Evolutionary conservation across 1,139 yeast genomes (phyloP), one percentile per base, ranked within the genome.

Genomic region (Sugiyamaella grinbergsii): DNA sequence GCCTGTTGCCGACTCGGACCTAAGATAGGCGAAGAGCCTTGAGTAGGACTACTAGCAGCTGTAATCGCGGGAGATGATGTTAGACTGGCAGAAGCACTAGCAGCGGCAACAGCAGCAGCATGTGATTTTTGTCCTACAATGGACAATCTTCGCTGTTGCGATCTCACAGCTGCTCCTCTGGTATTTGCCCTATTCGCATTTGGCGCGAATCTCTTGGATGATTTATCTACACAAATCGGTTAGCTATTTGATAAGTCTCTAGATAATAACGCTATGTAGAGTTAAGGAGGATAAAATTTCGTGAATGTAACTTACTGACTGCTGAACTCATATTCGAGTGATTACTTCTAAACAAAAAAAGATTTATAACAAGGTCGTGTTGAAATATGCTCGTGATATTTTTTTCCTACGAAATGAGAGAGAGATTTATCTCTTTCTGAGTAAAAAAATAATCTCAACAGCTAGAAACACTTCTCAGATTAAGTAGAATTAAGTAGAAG

Each of bases 321-420:
- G 60, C 69, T 24, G 70, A 67, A 51, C 69, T 64, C 70, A 67
- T 67, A n/a, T n/a, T n/a, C n/a, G n/a, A n/a, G n/a, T n/a, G n/a
- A n/a, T n/a, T n/a, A n/a, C n/a, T n/a, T n/a, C n/a, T n/a, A n/a
- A n/a, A n/a, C n/a, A n/a, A n/a, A n/a, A n/a, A n/a, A n/a, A n/a
- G n/a, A n/a, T n/a, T n/a, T n/a, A n/a, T n/a, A n/a, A n/a, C n/a
- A n/a, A n/a, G n/a, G n/a, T n/a, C n/a, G n/a, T n/a, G n/a, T n/a
- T n/a, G n/a, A 31, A 7, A 16, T 34, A 13, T n/a, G 15, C n/a
- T 7, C 7, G 16, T 32, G 10, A n/a, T 13, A 32, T n/a, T n/a
- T n/a, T n/a, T n/a, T n/a, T n/a, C n/a, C n/a, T n/a, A n/a, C n/a
- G n/a, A n/a, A n/a, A n/a, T n/a, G n/a, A n/a, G n/a, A n/a, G n/a